Evolutionary conservation across 208 protist genomes (phyloP).

Genomic region (Leishmania lainsoni): DNA sequence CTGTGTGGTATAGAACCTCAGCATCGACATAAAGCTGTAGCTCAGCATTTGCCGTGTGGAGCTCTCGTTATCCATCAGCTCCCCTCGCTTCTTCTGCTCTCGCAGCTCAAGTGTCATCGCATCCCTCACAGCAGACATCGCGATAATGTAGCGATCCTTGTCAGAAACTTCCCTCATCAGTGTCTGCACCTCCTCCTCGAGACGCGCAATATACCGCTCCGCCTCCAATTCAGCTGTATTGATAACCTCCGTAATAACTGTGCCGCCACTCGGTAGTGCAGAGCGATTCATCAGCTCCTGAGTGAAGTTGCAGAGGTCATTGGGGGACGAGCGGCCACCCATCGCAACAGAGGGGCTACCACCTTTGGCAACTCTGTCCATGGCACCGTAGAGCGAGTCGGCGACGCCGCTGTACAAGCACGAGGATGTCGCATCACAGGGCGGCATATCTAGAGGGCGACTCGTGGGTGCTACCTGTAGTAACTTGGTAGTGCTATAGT

Average conservation of each 20-base stretch:
- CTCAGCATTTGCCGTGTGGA: slow-evolving; percentile 6
- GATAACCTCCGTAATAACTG: neutral
- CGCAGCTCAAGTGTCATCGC: slow-evolving; percentile 18
- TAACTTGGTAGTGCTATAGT: neutral
- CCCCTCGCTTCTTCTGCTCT: slow-evolving; percentile 9
- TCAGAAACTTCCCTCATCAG: slow-evolving; percentile 28
- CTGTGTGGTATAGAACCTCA: neutral
- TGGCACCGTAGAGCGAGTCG: neutral
- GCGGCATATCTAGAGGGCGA: neutral
- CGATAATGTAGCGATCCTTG: slow-evolving; percentile 4
- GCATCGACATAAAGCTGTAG: slow-evolving; percentile 11
- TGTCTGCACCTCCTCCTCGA: slow-evolving; percentile 39
- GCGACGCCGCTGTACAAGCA: neutral
- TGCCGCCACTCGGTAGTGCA: neutral
- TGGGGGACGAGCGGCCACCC: neutral
- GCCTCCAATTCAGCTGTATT: slow-evolving; percentile 11
- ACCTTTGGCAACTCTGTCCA: neutral
- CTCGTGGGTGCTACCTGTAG: neutral
- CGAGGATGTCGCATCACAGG: neutral
- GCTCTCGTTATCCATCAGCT: slow-evolving; percentile 6
- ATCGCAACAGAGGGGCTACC: neutral
- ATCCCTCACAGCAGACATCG: slow-evolving; percentile 4
- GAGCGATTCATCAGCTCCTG: neutral
- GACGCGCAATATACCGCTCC: slow-evolving; percentile 34
- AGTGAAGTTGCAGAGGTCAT: neutral